Evolutionary conservation across 2,329 filamentous ascomycete species (phyloP).

Genomic region (Aspergillus fischeri): DNA sequence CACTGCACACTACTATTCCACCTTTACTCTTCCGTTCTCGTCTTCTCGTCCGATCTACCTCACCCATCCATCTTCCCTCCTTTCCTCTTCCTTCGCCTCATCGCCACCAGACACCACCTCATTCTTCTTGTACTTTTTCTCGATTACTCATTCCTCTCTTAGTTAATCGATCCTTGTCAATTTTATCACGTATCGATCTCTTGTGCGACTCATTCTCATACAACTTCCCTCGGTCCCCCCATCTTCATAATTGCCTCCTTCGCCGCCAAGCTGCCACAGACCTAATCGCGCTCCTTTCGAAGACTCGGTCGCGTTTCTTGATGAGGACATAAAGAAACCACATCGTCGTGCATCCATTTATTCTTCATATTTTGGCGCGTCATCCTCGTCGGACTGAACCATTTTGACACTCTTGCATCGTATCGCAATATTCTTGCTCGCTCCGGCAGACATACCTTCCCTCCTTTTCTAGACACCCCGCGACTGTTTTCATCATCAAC

Average conservation of each 20-base stretch:
- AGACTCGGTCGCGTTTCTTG: background rate
- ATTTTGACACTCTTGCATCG: background rate
- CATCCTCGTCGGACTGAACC: background rate
- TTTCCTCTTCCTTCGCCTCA: conserved; percentile 1
- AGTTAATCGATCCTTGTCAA: background rate
- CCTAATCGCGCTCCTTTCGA: background rate
- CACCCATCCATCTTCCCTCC: conserved; percentile 10
- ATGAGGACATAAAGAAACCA: background rate
- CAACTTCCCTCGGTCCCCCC: conserved; percentile 10
- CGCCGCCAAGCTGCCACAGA: background rate
- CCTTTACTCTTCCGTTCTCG: conserved; percentile 7
- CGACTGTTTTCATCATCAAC: background rate
- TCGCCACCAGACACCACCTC: conserved; percentile 5
- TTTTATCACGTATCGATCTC: conserved; percentile 1
- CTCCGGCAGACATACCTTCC: background rate
- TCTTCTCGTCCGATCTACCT: conserved; percentile 9
- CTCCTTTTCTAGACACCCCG: background rate
- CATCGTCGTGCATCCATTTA: background rate
- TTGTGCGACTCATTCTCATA: background rate
- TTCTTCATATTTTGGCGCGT: background rate
- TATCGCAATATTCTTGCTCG: background rate
- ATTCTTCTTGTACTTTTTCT: conserved; percentile 12
- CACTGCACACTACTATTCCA: background rate
- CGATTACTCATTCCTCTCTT: conserved; percentile 4
- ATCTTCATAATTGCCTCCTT: conserved; percentile 16